phyloP scores from a whole-genome alignment of 805 yeast species.

The Metschnikowia vanudenii region DNA sequence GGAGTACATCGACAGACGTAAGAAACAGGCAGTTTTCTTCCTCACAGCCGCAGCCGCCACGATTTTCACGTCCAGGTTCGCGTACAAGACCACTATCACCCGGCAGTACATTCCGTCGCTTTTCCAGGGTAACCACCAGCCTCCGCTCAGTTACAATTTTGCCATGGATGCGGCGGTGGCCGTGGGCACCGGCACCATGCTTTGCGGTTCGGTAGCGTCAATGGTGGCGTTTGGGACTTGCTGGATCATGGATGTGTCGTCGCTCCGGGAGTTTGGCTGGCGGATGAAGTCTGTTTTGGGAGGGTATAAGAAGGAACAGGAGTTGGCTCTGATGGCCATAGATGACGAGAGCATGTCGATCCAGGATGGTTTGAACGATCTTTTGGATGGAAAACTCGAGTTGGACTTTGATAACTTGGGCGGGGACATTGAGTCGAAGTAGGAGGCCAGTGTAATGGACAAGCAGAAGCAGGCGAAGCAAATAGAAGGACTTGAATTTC shows the following conservation, averaged over 20 bases:
- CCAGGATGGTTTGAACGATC: constrained; percentile 52
- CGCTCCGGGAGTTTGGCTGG: constrained; percentile 66
- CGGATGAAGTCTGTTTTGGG: constrained; percentile 65
- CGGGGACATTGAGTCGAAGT: background rate
- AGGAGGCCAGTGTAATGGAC: background rate
- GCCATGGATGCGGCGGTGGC: constrained; percentile 84
- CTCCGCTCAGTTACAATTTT: constrained; percentile 73
- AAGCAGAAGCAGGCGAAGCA: no score
- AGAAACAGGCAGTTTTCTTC: constrained; percentile 69
- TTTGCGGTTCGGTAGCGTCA: constrained; percentile 69
- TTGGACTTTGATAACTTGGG: constrained; percentile 6
- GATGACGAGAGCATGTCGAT: constrained; percentile 61
- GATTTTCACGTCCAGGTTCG: constrained; percentile 67
- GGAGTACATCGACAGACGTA: constrained; percentile 60
- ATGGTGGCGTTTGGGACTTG: constrained; percentile 73
- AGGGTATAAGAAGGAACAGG: constrained; percentile 59
- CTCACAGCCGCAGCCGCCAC: constrained; percentile 72
- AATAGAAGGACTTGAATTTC: no score
- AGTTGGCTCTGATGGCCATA: constrained; percentile 43
- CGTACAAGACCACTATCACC: constrained; percentile 69
- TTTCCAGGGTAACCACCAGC: constrained; percentile 82
- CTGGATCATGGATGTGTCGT: constrained; percentile 76
- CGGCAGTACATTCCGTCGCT: constrained; percentile 73
- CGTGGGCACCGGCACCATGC: constrained; percentile 72
- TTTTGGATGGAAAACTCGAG: constrained; percentile 44